phyloP scores from a whole-genome alignment of 345 rosid species.

The Salix viminalis region DNA sequence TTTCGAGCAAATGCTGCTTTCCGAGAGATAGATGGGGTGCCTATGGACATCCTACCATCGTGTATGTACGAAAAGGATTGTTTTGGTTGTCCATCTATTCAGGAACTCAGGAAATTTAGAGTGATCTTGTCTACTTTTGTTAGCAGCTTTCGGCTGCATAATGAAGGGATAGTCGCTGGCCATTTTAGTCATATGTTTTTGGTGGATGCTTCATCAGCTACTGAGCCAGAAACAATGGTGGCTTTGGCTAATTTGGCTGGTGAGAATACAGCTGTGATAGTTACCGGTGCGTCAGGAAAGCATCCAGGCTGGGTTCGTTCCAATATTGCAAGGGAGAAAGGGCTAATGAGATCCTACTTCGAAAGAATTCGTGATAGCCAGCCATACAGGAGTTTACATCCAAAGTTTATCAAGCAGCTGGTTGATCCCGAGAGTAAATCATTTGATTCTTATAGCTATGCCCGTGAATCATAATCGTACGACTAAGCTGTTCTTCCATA shows the following conservation, averaged over 20 bases:
- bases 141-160: constrained; percentile 26
- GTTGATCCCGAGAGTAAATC: not conserved
- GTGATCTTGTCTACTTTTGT: constrained; percentile 33
- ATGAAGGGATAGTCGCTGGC: constrained; percentile 23
- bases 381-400: constrained; percentile 11
- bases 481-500: not conserved
- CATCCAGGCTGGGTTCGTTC: constrained; percentile 25
- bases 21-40: constrained; percentile 29
- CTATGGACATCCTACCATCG: constrained; percentile 27
- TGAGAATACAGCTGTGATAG: constrained; percentile 25
- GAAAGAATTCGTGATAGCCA: constrained; percentile 20
- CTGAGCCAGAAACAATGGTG: constrained; percentile 41
- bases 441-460: not conserved
- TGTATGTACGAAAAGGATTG: constrained; percentile 21
- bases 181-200: constrained; percentile 37
- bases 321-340: constrained; percentile 23
- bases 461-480: not conserved
- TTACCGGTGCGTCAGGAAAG: constrained; percentile 21
- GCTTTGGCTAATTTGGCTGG: constrained; percentile 29
- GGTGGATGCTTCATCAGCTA: constrained; percentile 34
- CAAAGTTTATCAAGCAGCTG: constrained; percentile 1
- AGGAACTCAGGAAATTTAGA: constrained; percentile 9
- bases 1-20: constrained; percentile 46
- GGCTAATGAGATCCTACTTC: constrained; percentile 29
- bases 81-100: constrained; percentile 26